Percentiles rank a stretch among this genome's conserved stretches.
Conservation (phyloP, 108 stramenopile genomes). For the Epithemia pelagica region DNA sequence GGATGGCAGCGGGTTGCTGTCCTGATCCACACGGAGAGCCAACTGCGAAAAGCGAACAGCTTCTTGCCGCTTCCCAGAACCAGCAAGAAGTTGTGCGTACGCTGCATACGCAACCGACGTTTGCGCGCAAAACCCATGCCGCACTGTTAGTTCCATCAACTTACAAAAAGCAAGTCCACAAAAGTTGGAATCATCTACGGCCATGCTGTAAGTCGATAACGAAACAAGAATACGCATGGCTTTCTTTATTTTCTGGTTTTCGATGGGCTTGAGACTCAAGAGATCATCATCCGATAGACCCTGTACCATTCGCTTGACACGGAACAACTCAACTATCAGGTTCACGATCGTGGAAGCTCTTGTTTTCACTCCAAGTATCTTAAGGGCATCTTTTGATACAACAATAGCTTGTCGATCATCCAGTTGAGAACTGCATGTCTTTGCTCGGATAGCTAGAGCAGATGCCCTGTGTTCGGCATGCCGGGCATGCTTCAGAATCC, state of each 20-base stretch:
- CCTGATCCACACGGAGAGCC: not conserved
- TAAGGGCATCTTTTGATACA: not conserved
- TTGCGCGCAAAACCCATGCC: not conserved
- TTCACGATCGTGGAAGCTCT: not conserved
- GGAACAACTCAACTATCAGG: not conserved
- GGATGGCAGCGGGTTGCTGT: not conserved
- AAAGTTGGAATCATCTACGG: not conserved
- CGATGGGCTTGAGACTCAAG: not conserved
- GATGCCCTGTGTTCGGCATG: not conserved
- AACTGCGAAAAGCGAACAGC: not conserved
- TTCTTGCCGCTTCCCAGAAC: not conserved
- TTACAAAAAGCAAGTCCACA: not conserved
- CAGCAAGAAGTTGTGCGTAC: not conserved
- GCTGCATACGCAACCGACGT: not conserved
- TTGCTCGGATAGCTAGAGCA: not conserved
- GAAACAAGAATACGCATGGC: not conserved
- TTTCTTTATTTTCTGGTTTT: not conserved
- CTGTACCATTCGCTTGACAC: not conserved
- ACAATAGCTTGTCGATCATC: not conserved
- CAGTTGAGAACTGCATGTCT: not conserved
- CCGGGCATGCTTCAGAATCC: not conserved
- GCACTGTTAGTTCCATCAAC: not conserved
- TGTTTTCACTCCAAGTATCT: not conserved
- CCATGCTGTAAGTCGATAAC: not conserved
- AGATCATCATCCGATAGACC: not conserved